These are phyloP conservation scores for Boletus patriciae DNA, from an alignment of 768 basidiomycete genomes.

Conservation along the genomic window DNA sequence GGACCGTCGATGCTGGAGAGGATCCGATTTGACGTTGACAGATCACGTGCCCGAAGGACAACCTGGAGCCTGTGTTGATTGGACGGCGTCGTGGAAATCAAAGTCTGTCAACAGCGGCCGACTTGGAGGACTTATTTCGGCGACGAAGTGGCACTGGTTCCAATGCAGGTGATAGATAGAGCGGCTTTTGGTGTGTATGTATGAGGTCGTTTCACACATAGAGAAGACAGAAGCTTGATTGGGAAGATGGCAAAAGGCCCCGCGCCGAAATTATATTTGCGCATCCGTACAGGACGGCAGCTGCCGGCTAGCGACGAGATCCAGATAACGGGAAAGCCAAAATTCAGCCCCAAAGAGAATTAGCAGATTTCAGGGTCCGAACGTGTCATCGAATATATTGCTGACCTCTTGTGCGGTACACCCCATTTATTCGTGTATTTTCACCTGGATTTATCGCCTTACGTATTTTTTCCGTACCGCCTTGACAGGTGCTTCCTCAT, in stretches of 20 bases:
- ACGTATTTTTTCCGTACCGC: slow-evolving; percentile 40
- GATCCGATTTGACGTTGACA: slow-evolving; percentile 2
- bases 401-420: slow-evolving; percentile 12
- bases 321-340: slow-evolving; percentile 36
- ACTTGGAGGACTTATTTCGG: background rate
- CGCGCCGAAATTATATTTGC: slow-evolving; percentile 34
- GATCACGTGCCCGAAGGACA: slow-evolving; percentile 30
- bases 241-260: slow-evolving; percentile 22
- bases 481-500: slow-evolving; percentile 38
- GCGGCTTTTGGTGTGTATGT: slow-evolving; percentile 9
- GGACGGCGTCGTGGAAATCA: slow-evolving; percentile 3
- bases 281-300: slow-evolving; percentile 28
- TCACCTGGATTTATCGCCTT: slow-evolving; percentile 19
- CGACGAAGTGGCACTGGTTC: background rate
- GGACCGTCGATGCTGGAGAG: slow-evolving; percentile 7
- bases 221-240: slow-evolving; percentile 11
- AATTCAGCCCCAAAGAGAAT: slow-evolving; percentile 30
- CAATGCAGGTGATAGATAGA: slow-evolving; percentile 11
- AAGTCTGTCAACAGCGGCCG: background rate
- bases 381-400: slow-evolving; percentile 30
- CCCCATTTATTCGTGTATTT: slow-evolving; percentile 31
- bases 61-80: slow-evolving; percentile 11
- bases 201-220: slow-evolving; percentile 22
- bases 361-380: slow-evolving; percentile 36
- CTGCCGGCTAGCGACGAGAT: slow-evolving; percentile 32